phyloP scores from a whole-genome alignment of 1,284 basidiomycete species.

The Golubevia pallescens region DNA sequence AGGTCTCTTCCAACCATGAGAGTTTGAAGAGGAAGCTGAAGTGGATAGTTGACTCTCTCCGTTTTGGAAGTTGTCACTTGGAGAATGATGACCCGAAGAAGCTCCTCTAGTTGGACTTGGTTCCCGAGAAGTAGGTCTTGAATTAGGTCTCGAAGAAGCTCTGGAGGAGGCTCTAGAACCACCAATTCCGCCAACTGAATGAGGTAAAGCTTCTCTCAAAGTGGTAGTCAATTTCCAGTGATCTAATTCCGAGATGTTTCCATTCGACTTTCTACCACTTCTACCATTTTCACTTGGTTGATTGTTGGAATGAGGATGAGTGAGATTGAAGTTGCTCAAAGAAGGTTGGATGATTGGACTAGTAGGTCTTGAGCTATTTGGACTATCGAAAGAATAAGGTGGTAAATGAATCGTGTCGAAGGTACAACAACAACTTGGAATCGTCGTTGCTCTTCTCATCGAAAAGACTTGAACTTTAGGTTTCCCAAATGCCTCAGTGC shows the following conservation, averaged over 20 bases:
- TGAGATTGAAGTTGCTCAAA: background rate
- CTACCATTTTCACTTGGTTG: slow-evolving; percentile 18
- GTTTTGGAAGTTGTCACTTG: too few relatives aligned
- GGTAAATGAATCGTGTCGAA: slow-evolving; percentile 59
- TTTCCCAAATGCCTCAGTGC: slow-evolving; percentile 46
- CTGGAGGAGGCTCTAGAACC: slow-evolving; percentile 32
- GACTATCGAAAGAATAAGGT: slow-evolving; percentile 54
- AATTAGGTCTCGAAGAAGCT: slow-evolving; percentile 16
- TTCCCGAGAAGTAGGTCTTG: slow-evolving; percentile 29
- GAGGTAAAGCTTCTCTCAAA: slow-evolving; percentile 31
- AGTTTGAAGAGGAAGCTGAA: too few relatives aligned
- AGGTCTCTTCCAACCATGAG: too few relatives aligned
- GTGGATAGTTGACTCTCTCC: too few relatives aligned
- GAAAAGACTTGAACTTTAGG: slow-evolving; percentile 62
- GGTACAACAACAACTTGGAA: slow-evolving; percentile 53
- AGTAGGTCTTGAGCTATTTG: slow-evolving; percentile 36
- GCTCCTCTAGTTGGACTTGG: slow-evolving; percentile 32
- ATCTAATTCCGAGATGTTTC: slow-evolving; percentile 26
- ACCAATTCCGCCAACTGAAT: too few relatives aligned
- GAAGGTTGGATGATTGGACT: slow-evolving; percentile 18
- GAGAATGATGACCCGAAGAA: too few relatives aligned
- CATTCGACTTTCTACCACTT: too few relatives aligned
- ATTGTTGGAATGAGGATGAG: slow-evolving; percentile 1
- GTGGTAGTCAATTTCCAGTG: slow-evolving; percentile 45
- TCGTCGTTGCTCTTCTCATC: slow-evolving; percentile 42